A percentile compares a stretch with the other conserved stretches of the same genome.
Conservation (phyloP, 2,329 filamentous ascomycete species). For the Aschersonia sp. region DNA sequence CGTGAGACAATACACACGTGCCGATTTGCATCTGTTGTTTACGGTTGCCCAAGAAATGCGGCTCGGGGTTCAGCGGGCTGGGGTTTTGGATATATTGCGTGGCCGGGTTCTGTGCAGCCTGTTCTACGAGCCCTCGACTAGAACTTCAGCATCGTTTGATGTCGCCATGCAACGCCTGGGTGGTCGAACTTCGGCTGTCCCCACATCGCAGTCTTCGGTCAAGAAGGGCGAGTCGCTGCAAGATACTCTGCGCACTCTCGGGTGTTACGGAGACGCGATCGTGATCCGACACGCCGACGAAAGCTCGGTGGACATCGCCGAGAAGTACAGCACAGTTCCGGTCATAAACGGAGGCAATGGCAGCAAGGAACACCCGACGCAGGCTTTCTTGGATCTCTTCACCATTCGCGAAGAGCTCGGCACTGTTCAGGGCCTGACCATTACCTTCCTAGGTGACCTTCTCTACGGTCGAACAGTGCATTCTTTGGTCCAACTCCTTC, state of each 20-base stretch:
- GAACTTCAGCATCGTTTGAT: slow-evolving; percentile 91
- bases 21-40: slow-evolving; percentile 86
- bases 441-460: slow-evolving; percentile 91
- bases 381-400: slow-evolving; percentile 94
- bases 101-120: slow-evolving; percentile 79
- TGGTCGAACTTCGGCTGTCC: slow-evolving; percentile 68
- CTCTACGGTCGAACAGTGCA: slow-evolving; percentile 90
- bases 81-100: slow-evolving; percentile 73
- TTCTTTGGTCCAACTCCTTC: slow-evolving; percentile 83
- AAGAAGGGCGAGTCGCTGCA: slow-evolving; percentile 90
- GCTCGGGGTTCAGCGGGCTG: slow-evolving; percentile 81
- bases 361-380: slow-evolving; percentile 88
- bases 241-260: slow-evolving; percentile 85
- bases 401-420: slow-evolving; percentile 96
- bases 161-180: slow-evolving; percentile 97
- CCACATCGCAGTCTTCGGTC: slow-evolving; percentile 74
- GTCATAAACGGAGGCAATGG: slow-evolving; percentile 97
- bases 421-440: slow-evolving; percentile 85
- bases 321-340: slow-evolving; percentile 77
- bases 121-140: slow-evolving; percentile 96
- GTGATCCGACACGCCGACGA: slow-evolving; percentile 90
- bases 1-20: slow-evolving; percentile 75
- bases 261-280: slow-evolving; percentile 86
- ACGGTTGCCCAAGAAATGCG: slow-evolving; percentile 97
- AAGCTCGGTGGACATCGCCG: slow-evolving; percentile 63